Evolutionary conservation across 2,329 filamentous ascomycete genomes (phyloP).

Genomic region (Acephala macrosclerotiorum): DNA sequence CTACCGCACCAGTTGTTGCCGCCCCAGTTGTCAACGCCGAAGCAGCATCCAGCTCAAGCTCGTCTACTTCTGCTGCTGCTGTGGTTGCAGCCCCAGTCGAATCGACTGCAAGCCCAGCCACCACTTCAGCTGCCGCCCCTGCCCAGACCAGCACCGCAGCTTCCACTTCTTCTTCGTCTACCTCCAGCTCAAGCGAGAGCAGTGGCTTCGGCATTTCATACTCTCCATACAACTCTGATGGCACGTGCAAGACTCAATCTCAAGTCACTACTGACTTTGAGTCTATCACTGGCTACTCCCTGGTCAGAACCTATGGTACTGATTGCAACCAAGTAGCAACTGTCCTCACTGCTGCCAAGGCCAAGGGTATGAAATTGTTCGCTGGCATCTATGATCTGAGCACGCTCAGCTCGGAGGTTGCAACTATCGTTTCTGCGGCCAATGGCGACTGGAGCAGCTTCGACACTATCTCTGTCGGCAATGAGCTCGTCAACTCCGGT

Average conservation of each 20-base stretch:
- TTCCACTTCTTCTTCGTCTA: slow-evolving; percentile 20
- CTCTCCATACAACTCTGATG: slow-evolving; percentile 61
- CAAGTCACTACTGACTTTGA: slow-evolving; percentile 72
- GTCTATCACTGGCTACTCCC: slow-evolving; percentile 60
- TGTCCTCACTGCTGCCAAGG: slow-evolving; percentile 67
- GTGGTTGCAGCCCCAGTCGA: slow-evolving; percentile 5
- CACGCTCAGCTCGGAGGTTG: slow-evolving; percentile 62
- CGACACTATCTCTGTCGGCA: slow-evolving; percentile 78
- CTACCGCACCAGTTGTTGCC: neutral
- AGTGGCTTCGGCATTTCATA: slow-evolving; percentile 60
- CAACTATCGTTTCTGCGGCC: slow-evolving; percentile 65
- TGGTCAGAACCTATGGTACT: slow-evolving; percentile 80
- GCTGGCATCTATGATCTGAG: slow-evolving; percentile 75
- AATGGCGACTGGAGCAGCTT: slow-evolving; percentile 71
- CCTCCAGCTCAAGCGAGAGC: slow-evolving; percentile 24
- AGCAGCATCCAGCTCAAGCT: slow-evolving; percentile 1
- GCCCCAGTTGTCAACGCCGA: neutral
- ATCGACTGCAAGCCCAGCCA: slow-evolving; percentile 9
- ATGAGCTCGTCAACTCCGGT: slow-evolving; percentile 78
- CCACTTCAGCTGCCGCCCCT: slow-evolving; percentile 2
- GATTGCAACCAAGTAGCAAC: slow-evolving; percentile 77
- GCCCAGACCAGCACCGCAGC: slow-evolving; percentile 4
- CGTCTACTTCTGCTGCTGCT: slow-evolving; percentile 1
- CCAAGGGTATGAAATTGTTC: slow-evolving; percentile 74
- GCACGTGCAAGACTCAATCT: slow-evolving; percentile 70